A percentile compares a stretch with the other conserved stretches of the same genome.
phyloP scores from a whole-genome alignment of 495 filamentous ascomycete genomes.

The Neohortaea acidophila region DNA sequence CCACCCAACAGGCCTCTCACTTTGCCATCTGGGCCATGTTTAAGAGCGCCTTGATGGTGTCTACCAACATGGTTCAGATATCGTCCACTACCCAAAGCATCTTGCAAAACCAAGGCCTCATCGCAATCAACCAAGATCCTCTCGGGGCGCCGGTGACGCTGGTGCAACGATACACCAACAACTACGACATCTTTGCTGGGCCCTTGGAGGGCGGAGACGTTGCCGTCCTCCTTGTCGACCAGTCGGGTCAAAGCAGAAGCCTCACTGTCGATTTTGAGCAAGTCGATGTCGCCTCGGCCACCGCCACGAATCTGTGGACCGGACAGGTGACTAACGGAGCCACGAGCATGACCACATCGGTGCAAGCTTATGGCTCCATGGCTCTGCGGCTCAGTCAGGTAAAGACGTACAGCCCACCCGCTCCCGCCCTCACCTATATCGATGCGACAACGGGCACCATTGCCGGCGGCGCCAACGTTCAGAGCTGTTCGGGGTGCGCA shows the following conservation, averaged over 20 bases:
- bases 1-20: background rate
- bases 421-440: background rate
- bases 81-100: slow-evolving; percentile 1
- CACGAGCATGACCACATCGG: background rate
- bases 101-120: slow-evolving; percentile 14
- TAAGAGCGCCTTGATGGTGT: slow-evolving; percentile 15
- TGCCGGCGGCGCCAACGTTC: background rate
- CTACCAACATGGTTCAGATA: background rate
- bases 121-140: slow-evolving; percentile 17
- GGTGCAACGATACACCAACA: slow-evolving; percentile 12
- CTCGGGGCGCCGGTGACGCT: slow-evolving; percentile 11
- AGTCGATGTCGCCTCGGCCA: background rate
- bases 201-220: slow-evolving; percentile 3
- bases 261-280: slow-evolving; percentile 1
- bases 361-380: background rate
- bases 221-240: background rate
- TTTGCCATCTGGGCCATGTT: slow-evolving; percentile 14
- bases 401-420: background rate
- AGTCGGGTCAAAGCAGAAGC: background rate
- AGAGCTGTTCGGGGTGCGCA: background rate
- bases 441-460: background rate
- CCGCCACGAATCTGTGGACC: slow-evolving; percentile 1
- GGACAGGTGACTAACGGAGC: background rate
- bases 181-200: slow-evolving; percentile 16
- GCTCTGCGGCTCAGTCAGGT: background rate